Base-by-base conservation (phyloP, 2,329 filamentous ascomycete genomes). In the Monascus ruber region DNA sequence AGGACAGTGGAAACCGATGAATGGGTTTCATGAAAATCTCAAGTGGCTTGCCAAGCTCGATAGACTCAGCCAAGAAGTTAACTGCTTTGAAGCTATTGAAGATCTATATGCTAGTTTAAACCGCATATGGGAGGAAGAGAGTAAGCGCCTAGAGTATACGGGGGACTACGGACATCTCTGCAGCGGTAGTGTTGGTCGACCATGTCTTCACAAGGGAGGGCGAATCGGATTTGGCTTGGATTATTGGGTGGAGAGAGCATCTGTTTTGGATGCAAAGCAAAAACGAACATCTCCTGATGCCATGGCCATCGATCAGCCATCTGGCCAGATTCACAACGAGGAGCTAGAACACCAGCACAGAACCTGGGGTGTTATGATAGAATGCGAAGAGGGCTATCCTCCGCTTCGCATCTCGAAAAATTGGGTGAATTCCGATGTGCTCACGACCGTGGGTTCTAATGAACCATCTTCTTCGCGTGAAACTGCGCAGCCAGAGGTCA, bases 1-100 rank as follows among this genome's bases (percentile, higher is more conserved):
- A 4, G 53, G 55, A 17, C 43, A 42, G 17, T 67, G 64, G 64
- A 60, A 60, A 42, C 48, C 49, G 8, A 46, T 68, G 24, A 46
- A 51, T 28, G 55, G 54, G 4, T 69, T 69, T 37, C 56, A 65
- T 42, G 56, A 57, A 41, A 69, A 69, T 43, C 39, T 69, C 28
- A 59, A 59, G 35, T 64, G 65, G 52, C 56, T 69, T 26, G 62
- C 63, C n/a, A 63, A 60, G 29, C 52, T 65, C 39, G 66, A 69
- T 46, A 57, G 58, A 38, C 56, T 68, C 37, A 66, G 65, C 39
- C 55, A 63, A 36, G 60, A 66, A 33, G 58, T 66, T 7, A 68
- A 68, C 35, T 68, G 65, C 34, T 69, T 69, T 35, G 61, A 67
- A 47, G 64, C 65, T 7, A 49, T 68, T n/a, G 64, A 64, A 38